Evolutionary conservation across 2,329 filamentous ascomycete species (phyloP).

Genomic region (Bipolaris gigantea): DNA sequence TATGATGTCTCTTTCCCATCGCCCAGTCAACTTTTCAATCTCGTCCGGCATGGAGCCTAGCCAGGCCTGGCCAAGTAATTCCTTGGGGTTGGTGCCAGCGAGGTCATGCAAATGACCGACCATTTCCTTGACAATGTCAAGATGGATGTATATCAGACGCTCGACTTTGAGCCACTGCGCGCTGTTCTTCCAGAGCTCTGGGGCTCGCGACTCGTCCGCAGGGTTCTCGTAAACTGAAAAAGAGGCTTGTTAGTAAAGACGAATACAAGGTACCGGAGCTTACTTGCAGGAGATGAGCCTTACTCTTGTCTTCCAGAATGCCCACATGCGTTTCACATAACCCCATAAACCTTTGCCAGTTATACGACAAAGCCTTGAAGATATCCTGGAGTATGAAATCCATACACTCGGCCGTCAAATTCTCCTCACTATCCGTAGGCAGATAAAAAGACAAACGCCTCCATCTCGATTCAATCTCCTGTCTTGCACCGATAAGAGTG

Average conservation of each 20-base stretch:
- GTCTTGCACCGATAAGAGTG: conserved; percentile 54
- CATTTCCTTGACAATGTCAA: conserved; percentile 53
- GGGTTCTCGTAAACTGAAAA: conserved; percentile 55
- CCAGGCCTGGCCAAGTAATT: conserved; percentile 43
- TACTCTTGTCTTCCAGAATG: conserved; percentile 46
- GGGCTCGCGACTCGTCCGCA: conserved; percentile 56
- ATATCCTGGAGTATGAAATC: conserved; percentile 55
- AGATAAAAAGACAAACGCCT: conserved; percentile 56
- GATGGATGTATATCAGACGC: conserved; percentile 55
- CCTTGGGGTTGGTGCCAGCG: conserved; percentile 36
- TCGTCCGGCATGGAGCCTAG: conserved; percentile 46
- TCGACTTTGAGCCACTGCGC: conserved; percentile 57
- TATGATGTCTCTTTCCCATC: conserved; percentile 54
- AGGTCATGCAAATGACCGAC: conserved; percentile 48
- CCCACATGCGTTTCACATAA: conserved; percentile 54
- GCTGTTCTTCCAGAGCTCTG: conserved; percentile 56
- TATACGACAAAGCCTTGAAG: conserved; percentile 51
- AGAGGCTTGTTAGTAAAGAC: not conserved
- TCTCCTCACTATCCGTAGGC: conserved; percentile 48
- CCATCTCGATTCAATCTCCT: conserved; percentile 58
- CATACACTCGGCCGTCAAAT: conserved; percentile 52
- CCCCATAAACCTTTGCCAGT: conserved; percentile 52
- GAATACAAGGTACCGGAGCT: not conserved
- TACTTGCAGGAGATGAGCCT: not conserved
- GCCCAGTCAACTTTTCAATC: conserved; percentile 52